Conservation (phyloP, 371 early-diverging fungal genomes). For the Lichtheimia hyalospora region DNA sequence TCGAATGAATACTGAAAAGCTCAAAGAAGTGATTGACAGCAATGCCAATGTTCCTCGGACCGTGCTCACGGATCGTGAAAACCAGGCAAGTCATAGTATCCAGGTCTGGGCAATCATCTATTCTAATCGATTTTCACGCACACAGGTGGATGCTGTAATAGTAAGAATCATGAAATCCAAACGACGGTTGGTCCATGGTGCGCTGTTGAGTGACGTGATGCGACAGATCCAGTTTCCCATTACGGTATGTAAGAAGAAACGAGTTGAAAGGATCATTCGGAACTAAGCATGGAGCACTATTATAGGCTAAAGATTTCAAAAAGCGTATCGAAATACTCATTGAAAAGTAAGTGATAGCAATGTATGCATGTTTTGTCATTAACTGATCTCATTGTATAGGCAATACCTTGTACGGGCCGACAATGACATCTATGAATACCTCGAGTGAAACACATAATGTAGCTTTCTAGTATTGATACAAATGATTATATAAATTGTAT, state of each 20-base stretch:
- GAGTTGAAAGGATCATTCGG: no score
- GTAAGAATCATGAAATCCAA: constrained; percentile 93
- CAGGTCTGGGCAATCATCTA: background rate
- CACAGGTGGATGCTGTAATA: constrained; percentile 87
- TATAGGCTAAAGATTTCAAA: constrained; percentile 75
- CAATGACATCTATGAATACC: no score
- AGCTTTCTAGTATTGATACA: no score
- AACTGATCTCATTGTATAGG: no score
- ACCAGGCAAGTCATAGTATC: constrained; percentile 35
- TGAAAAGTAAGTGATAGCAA: constrained; percentile 53
- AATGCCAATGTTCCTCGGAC: constrained; percentile 66
- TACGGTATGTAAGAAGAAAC: constrained; percentile 66
- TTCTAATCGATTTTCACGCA: background rate
- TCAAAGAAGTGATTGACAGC: constrained; percentile 83
- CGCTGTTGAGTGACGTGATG: constrained; percentile 74
- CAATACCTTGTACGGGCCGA: no score
- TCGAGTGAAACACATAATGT: no score
- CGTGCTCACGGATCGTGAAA: constrained; percentile 76
- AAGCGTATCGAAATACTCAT: constrained; percentile 88
- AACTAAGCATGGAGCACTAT: background rate
- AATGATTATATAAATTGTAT: no score
- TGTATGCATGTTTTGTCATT: no score
- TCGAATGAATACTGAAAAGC: constrained; percentile 82
- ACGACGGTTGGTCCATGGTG: constrained; percentile 63
- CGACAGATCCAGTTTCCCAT: constrained; percentile 78